A percentile compares a stretch with the other conserved stretches of the same genome.
These are phyloP conservation scores for Solanum hybrid DNA, from an alignment of 305 asterid genomes.

Conservation along the genomic window DNA sequence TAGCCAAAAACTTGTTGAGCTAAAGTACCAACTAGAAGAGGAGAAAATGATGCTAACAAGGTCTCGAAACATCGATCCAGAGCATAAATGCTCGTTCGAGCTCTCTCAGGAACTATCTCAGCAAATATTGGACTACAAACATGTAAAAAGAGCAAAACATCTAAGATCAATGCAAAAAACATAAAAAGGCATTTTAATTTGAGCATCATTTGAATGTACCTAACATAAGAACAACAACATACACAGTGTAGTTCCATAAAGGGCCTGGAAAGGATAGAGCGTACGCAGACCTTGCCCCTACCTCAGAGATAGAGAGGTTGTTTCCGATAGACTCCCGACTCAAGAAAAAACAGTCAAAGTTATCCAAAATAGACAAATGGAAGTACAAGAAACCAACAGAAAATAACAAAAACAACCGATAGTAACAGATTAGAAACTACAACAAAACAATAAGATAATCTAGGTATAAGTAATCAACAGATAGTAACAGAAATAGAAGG, in stretches of 20 bases:
- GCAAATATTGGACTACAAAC: constrained; percentile 63
- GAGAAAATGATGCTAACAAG: constrained; percentile 60
- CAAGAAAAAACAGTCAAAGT: neutral
- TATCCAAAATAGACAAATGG: neutral
- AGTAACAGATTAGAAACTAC: neutral
- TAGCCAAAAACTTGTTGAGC: constrained; percentile 54
- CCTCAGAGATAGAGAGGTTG: neutral
- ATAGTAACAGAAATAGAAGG: too few relatives aligned
- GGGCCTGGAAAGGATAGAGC: neutral
- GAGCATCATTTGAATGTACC: neutral
- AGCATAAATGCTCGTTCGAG: constrained; percentile 63
- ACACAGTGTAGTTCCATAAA: neutral
- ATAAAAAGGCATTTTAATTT: neutral
- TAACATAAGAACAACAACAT: too few relatives aligned
- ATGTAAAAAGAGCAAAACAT: neutral
- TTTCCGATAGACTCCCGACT: neutral
- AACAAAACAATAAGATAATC: neutral
- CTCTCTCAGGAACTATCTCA: constrained; percentile 68
- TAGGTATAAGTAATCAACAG: neutral
- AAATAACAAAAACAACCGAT: too few relatives aligned
- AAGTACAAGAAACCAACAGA: neutral
- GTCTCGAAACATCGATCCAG: constrained; percentile 69
- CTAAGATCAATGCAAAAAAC: neutral
- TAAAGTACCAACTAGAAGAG: constrained; percentile 53
- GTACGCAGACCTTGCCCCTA: neutral